phyloP scores from a whole-genome alignment of 23 red algal species.

The Cyanidiococcus yangmingshanensis region DNA sequence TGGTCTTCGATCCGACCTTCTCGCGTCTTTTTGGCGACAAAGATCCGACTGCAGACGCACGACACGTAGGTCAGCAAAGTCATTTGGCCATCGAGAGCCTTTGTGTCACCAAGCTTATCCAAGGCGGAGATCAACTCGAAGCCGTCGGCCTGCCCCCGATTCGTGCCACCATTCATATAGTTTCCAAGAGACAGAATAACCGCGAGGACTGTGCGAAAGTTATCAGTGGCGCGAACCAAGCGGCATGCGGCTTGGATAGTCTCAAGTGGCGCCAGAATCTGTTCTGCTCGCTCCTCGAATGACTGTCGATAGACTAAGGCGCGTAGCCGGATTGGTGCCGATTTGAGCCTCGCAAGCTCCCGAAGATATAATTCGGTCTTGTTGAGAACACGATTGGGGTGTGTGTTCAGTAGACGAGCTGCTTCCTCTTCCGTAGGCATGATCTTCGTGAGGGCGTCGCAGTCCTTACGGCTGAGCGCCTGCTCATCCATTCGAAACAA shows the following conservation, averaged over 20 bases:
- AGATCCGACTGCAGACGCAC: not conserved
- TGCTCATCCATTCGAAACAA: conserved; percentile 24
- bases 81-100: conserved; percentile 16
- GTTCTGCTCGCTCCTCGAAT: conserved; percentile 17
- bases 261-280: conserved; percentile 9
- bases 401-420: not conserved
- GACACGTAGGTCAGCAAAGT: not conserved
- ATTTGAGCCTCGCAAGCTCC: not conserved
- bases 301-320: conserved; percentile 2
- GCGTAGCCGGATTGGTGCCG: conserved; percentile 9
- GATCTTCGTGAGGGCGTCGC: conserved; percentile 25
- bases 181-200: conserved; percentile 78
- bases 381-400: not conserved
- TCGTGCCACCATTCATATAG: conserved; percentile 88
- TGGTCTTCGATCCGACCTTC: not conserved
- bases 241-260: not conserved
- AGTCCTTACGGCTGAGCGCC: conserved; percentile 13
- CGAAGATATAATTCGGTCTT: conserved; percentile 6
- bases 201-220: conserved; percentile 45
- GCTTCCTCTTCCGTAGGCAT: conserved; percentile 20
- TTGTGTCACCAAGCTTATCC: conserved; percentile 14
- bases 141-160: conserved; percentile 64
- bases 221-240: not conserved
- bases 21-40: not conserved
- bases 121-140: conserved; percentile 54